phyloP scores from a whole-genome alignment of 1,284 basidiomycete species.

The Leccinum fallax region DNA sequence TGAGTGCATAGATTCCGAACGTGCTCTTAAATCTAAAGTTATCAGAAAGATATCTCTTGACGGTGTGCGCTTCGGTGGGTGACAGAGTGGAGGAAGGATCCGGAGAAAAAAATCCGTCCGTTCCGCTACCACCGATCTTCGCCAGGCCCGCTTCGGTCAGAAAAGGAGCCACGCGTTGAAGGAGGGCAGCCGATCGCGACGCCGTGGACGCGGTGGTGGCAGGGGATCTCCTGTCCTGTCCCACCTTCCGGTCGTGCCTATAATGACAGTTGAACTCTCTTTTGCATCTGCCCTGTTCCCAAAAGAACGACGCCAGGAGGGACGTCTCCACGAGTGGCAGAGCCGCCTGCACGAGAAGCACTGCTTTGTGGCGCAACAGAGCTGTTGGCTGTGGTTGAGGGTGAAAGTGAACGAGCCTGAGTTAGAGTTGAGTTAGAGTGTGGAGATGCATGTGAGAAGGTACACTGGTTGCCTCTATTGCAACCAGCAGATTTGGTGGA shows the following conservation, averaged over 20 bases:
- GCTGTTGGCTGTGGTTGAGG: constrained; percentile 8
- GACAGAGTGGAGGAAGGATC: constrained; percentile 33
- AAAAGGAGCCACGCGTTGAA: constrained; percentile 43
- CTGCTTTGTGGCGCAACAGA: constrained; percentile 5
- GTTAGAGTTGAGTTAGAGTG: background rate
- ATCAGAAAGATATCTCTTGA: constrained; percentile 49
- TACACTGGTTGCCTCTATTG: constrained; percentile 40
- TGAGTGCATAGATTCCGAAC: constrained; percentile 50
- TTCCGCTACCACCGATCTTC: constrained; percentile 40
- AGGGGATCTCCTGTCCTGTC: background rate
- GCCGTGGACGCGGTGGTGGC: constrained; percentile 5
- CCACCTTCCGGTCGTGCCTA: constrained; percentile 39
- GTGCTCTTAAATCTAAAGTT: constrained; percentile 46
- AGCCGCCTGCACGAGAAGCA: constrained; percentile 8
- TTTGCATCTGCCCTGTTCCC: constrained; percentile 52
- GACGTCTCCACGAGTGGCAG: background rate
- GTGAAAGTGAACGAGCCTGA: constrained; percentile 24
- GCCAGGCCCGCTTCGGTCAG: constrained; percentile 50
- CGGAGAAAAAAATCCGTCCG: constrained; percentile 41
- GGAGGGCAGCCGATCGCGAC: constrained; percentile 17
- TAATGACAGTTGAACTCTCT: constrained; percentile 51
- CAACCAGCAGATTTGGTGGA: constrained; percentile 41
- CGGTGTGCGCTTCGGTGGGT: constrained; percentile 54
- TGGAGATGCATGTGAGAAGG: constrained; percentile 25
- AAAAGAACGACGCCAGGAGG: constrained; percentile 45